phyloP scores from a whole-genome alignment of 2,329 filamentous ascomycete genomes.

The Fusarium bulbicola region DNA sequence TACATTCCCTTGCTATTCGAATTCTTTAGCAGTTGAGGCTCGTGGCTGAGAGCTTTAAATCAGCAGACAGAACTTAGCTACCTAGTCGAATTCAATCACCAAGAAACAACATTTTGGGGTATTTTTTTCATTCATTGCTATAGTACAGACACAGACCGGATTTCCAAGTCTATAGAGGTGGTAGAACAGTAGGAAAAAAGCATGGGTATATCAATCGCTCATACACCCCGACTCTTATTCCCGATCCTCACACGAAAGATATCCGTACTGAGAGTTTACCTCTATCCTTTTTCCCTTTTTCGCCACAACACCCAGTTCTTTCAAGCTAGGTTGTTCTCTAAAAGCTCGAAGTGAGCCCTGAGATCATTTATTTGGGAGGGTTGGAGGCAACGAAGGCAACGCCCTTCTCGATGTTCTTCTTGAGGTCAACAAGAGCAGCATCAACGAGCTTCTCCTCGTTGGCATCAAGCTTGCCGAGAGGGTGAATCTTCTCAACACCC shows the following conservation, averaged over 20 bases:
- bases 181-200: conserved; percentile 41
- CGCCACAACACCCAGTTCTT: conserved; percentile 11
- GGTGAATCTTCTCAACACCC: conserved; percentile 93
- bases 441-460: conserved; percentile 91
- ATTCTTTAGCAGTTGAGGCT: background rate
- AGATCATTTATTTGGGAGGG: conserved; percentile 64
- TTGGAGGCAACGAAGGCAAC: conserved; percentile 67
- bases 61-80: too few species aligned
- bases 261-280: conserved; percentile 23
- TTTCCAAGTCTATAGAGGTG: conserved; percentile 47
- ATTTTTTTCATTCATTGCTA: conserved; percentile 44
- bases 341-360: conserved; percentile 6
- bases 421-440: conserved; percentile 82
- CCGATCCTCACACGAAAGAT: conserved; percentile 24
- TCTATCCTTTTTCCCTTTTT: conserved; percentile 28
- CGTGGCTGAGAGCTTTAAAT: too few species aligned
- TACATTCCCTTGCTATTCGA: background rate
- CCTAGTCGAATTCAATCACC: background rate
- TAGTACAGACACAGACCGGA: conserved; percentile 49
- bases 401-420: conserved; percentile 97
- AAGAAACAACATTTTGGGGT: conserved; percentile 11
- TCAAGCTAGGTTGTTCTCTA: background rate
- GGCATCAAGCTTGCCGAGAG: conserved; percentile 84
- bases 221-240: conserved; percentile 26
- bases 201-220: conserved; percentile 37